Percentiles rank a stretch among this genome's conserved stretches.
phyloP scores from a whole-genome alignment of 352 stramenopile genomes.

The Saprolegnia diclina region DNA sequence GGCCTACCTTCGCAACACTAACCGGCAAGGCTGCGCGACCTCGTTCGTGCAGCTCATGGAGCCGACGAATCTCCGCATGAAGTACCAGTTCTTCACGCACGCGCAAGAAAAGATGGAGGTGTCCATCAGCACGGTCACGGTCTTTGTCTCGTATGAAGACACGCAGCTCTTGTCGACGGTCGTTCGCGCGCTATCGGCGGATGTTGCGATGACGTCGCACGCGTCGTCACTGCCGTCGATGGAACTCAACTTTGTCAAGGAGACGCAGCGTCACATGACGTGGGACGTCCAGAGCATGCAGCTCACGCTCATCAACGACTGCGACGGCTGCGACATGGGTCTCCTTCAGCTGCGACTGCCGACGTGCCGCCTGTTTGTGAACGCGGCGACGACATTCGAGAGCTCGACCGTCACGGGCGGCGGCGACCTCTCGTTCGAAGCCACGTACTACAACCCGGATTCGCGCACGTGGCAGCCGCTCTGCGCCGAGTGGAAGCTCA shows the following conservation, averaged over 20 bases:
- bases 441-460: constrained; percentile 80
- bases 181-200: constrained; percentile 26
- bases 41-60: constrained; percentile 72
- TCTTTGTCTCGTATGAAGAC: constrained; percentile 80
- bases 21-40: constrained; percentile 51
- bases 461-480: constrained; percentile 77
- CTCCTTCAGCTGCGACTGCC: constrained; percentile 68
- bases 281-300: constrained; percentile 58
- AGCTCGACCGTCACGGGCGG: constrained; percentile 41
- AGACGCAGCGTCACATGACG: constrained; percentile 75
- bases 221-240: background rate
- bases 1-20: constrained; percentile 39
- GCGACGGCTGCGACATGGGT: constrained; percentile 80
- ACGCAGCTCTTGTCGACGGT: constrained; percentile 46
- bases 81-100: constrained; percentile 64
- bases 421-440: constrained; percentile 50
- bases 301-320: constrained; percentile 81
- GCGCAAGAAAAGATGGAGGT: constrained; percentile 70
- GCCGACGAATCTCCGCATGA: constrained; percentile 56
- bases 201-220: constrained; percentile 30
- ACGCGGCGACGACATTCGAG: constrained; percentile 54
- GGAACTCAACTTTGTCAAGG: constrained; percentile 25
- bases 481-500: constrained; percentile 68
- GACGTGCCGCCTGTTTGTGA: constrained; percentile 67
- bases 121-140: constrained; percentile 65